Conservation (phyloP, 1,284 basidiomycete species). For the Tetrapyrgos nigripes region DNA sequence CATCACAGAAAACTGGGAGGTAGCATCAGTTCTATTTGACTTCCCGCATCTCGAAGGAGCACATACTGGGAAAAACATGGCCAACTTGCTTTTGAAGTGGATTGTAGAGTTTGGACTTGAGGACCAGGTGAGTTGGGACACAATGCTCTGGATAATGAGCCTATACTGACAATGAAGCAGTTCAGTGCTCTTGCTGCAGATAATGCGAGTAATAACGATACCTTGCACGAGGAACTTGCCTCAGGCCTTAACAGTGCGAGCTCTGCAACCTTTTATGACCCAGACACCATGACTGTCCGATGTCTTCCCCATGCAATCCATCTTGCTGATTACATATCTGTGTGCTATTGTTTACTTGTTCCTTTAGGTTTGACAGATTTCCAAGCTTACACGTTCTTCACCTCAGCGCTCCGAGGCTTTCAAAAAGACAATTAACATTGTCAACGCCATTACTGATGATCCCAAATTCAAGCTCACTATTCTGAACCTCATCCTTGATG, state of each 20-base stretch:
- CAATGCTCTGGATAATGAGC: background rate
- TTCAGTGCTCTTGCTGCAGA: background rate
- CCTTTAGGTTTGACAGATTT: background rate
- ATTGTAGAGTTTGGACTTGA: background rate
- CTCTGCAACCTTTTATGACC: background rate
- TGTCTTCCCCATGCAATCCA: constrained; percentile 6
- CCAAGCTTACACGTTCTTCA: too few relatives aligned
- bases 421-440: too few relatives aligned
- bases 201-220: constrained; percentile 4
- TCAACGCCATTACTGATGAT: too few relatives aligned
- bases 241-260: background rate
- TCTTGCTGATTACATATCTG: background rate
- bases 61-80: constrained; percentile 9
- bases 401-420: too few relatives aligned
- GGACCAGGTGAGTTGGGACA: background rate
- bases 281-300: background rate
- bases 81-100: background rate
- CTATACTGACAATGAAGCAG: background rate
- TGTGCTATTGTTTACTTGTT: too few relatives aligned
- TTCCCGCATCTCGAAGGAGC: background rate
- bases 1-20: background rate
- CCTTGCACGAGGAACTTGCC: background rate
- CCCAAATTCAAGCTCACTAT: too few relatives aligned
- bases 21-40: background rate
- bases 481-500: too few relatives aligned